Evolutionary conservation across 441 rosid genomes (phyloP), one percentile per base, ranked within the genome.

Genomic region (Hura crepitans): DNA sequence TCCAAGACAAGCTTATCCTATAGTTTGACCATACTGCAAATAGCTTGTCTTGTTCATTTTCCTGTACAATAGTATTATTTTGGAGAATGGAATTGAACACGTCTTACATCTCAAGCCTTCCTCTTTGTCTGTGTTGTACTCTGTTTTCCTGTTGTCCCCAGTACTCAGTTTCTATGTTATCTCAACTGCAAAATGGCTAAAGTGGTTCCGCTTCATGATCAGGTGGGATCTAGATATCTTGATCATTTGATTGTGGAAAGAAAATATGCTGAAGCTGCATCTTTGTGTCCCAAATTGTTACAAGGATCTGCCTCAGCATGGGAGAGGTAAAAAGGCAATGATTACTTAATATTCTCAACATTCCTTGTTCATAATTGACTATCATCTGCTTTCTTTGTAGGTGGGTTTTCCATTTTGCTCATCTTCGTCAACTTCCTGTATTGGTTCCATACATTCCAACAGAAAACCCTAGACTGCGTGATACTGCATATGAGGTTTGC

Each of bases 341-440:
- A 59, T 50, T 65, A 58, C 63, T 13, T 71, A 62, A 25, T 79
- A 57, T 80, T 49, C 54, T n/a, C 64, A 33, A 25, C 60, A 72
- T 70, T 66, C 35, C 65, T 67, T 69, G 53, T 61, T 73, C 63
- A 73, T 75, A 74, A 77, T 17, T 76, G 53, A 68, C 46, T 18
- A 45, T 67, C 49, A 68, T 49, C 69, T 87, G 73, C 77, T 72
- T 72, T 73, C 73, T 77, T 72, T 39, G 59, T 88, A 96, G 99
- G 77, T 96, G 97, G 99, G 96, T 93, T 81, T 96, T 96, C 86
- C 98, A 93, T 78, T 96, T 96, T 85, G 99, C 99, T 72, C 98
- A 91, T 82, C 93, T 96, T 57, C 98, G 97, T 46, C 99, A 91
- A 77, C 95, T 96, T 67, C 98, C 97, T 61, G 93, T 87, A 37